A percentile compares a stretch with the other conserved stretches of the same genome.
Conservation (phyloP, 306 rosid genomes). For the Pyrus betulifolia region DNA sequence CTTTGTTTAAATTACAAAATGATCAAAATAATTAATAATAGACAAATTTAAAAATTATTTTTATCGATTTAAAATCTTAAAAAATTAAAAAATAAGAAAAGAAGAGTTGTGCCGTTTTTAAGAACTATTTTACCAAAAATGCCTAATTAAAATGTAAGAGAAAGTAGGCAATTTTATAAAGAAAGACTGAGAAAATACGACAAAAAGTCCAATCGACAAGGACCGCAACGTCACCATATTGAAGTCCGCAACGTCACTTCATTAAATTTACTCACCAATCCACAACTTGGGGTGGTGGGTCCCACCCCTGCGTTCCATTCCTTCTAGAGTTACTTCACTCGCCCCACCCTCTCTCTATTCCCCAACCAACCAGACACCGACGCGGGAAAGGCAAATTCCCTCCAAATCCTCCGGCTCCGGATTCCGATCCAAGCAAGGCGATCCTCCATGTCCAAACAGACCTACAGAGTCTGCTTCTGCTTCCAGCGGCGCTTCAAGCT, state of each 20-base stretch:
- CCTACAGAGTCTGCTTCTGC: conserved; percentile 90
- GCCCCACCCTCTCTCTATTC: neutral
- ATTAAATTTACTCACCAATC: neutral
- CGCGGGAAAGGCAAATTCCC: neutral
- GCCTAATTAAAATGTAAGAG: too few species aligned
- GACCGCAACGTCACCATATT: too few species aligned
- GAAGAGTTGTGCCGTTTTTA: too few species aligned
- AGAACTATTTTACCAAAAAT: too few species aligned
- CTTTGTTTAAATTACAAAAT: too few species aligned
- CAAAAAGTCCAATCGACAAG: too few species aligned
- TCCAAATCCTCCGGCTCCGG: neutral
- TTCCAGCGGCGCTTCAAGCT: conserved; percentile 71
- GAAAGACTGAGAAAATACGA: too few species aligned
- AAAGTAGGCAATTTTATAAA: too few species aligned
- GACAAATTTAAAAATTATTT: too few species aligned
- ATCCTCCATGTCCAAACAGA: conserved; percentile 63
- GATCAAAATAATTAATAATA: too few species aligned
- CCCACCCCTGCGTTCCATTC: neutral
- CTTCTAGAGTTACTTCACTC: neutral
- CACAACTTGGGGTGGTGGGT: neutral
- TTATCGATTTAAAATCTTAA: too few species aligned
- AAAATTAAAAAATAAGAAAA: too few species aligned
- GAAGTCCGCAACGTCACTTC: neutral
- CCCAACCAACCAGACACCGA: neutral
- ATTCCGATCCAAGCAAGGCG: neutral